Evolutionary conservation across 768 basidiomycete genomes (phyloP), one percentile per base, ranked within the genome.

Genomic region (Xerocomellus chrysenteron): DNA sequence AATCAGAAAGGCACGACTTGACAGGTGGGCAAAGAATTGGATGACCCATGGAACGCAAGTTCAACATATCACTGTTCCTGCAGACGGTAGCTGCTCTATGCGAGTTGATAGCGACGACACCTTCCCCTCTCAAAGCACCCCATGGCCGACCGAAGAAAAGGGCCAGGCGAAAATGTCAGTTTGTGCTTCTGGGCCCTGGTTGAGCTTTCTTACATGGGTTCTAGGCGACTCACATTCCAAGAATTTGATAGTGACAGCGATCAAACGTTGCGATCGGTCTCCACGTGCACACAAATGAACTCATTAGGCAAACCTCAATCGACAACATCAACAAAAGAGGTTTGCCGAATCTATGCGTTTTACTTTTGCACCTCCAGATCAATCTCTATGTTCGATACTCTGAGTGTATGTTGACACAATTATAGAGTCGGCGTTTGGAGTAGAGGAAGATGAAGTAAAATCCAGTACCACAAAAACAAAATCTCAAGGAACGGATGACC

Each of bases 151-250:
- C 9, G 72, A 74, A 43, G 67, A 59, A 24, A 49, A 49, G 8
- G n/a, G 47, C 55, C 19, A 83, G 84, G 66, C 81, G 84, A 47
- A 80, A 81, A 75, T 78, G 84, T 84, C 21, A n/a, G 63, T 54
- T 46, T 42, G 26, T 50, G 17, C 28, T 12, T 1, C 36, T 47
- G 32, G 8, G 19, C 16, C 24, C 24, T 36, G 8, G 5, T 21
- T 16, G 17, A 47, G 28, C 12, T 37, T 55, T 35, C 58, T 61
- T 11, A 66, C 26, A 47, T 30, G 3, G 13, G 13, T 28, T 26
- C 11, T 28, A 72, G 65, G 50, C 5, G 33, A 52, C 21, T 35
- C 44, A n/a, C n/a, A 5, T 40, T 52, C 4, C 55, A 61, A 30
- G 74, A 75, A 33, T 75, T 76, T 41, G 72, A 74, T 13, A 21